Conservation (phyloP, 2,329 filamentous ascomycete species). For the Colletotrichum sp. region DNA sequence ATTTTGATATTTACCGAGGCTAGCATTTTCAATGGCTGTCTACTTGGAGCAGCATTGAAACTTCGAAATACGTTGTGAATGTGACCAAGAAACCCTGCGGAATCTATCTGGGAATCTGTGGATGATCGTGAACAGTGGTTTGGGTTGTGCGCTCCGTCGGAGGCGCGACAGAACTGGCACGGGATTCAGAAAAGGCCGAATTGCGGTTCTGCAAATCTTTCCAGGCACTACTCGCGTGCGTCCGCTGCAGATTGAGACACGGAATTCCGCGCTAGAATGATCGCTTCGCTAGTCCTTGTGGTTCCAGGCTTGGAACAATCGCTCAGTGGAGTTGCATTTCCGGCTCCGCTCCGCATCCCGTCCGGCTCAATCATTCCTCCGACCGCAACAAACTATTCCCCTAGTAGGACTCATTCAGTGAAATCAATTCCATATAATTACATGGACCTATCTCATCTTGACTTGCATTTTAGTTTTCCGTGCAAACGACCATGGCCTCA, state of each 20-base stretch:
- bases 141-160: background rate
- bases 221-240: background rate
- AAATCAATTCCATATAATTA: background rate
- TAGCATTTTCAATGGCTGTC: fast-evolving
- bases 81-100: fast-evolving
- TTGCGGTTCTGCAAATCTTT: background rate
- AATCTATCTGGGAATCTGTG: background rate
- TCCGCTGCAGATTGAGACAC: background rate
- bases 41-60: too few relatives aligned
- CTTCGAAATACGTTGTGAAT: fast-evolving
- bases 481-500: background rate
- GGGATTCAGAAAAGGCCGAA: background rate
- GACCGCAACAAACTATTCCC: background rate
- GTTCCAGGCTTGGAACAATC: background rate
- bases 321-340: background rate
- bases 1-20: background rate
- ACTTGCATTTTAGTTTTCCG: background rate
- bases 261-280: background rate
- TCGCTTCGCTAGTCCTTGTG: background rate
- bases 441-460: background rate
- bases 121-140: background rate
- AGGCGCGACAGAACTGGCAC: background rate
- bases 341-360: background rate
- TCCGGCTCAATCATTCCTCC: background rate
- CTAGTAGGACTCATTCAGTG: background rate